Conservation (phyloP, 148 eudicot species). For the Spergularia marina region DNA sequence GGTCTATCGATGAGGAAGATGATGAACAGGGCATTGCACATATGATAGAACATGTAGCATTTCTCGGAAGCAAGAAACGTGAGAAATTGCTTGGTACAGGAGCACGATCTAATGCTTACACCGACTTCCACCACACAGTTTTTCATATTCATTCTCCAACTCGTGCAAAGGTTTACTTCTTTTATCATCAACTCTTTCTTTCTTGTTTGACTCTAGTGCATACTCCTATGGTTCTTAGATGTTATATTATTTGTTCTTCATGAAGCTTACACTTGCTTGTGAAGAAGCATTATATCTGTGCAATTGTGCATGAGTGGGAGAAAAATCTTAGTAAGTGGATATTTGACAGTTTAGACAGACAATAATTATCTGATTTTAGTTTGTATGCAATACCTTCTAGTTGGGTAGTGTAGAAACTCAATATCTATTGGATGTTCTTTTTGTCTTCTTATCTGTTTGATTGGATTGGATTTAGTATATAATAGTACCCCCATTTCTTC, state of each 20-base stretch:
- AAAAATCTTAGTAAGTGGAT: neutral
- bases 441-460: neutral
- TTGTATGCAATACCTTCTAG: neutral
- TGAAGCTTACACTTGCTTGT: neutral
- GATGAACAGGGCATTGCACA: slow-evolving; percentile 99
- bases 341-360: neutral
- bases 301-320: neutral
- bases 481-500: no score
- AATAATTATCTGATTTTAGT: neutral
- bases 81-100: slow-evolving; percentile 96
- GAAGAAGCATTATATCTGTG: neutral
- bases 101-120: slow-evolving; percentile 98
- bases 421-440: neutral
- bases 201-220: neutral
- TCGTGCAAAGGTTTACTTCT: slow-evolving; percentile 59
- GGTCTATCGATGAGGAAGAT: slow-evolving; percentile 97
- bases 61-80: slow-evolving; percentile 99
- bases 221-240: neutral
- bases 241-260: neutral
- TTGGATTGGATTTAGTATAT: neutral
- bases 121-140: slow-evolving; percentile 98
- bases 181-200: slow-evolving; percentile 3
- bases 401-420: neutral
- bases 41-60: slow-evolving; percentile 99
- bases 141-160: slow-evolving; percentile 98